Percentiles rank a stretch among this genome's conserved stretches.
phyloP scores from a whole-genome alignment of 805 yeast genomes.

The Hemisphaericaspora nanyangensis region DNA sequence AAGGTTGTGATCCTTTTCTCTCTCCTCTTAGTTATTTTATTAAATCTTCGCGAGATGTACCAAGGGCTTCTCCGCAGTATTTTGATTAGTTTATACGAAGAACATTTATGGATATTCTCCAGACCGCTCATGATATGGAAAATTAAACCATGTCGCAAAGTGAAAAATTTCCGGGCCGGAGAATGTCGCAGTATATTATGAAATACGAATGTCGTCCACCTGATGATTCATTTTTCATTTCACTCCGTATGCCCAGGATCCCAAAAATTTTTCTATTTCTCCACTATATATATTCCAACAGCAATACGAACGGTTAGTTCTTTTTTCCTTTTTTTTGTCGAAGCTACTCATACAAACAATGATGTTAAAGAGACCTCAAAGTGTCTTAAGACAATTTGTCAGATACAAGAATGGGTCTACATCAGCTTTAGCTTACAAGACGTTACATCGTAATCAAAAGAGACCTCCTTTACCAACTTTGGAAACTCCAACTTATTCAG shows the following conservation, averaged over 20 bases:
- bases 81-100: too few relatives aligned
- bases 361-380: slow-evolving; percentile 4
- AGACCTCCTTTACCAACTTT: slow-evolving; percentile 91
- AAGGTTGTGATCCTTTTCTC: too few relatives aligned
- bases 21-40: too few relatives aligned
- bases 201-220: background rate
- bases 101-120: too few relatives aligned
- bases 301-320: too few relatives aligned
- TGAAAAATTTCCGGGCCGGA: too few relatives aligned
- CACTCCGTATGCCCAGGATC: background rate
- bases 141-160: too few relatives aligned
- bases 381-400: slow-evolving; percentile 6
- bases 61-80: too few relatives aligned
- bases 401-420: slow-evolving; percentile 57
- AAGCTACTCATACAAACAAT: background rate
- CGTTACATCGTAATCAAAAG: slow-evolving; percentile 77
- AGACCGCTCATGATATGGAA: too few relatives aligned
- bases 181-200: background rate
- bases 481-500: slow-evolving; percentile 92
- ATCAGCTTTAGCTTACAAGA: slow-evolving; percentile 91
- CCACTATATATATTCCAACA: slow-evolving; percentile 1
- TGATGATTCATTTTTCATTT: background rate
- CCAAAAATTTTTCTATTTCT: background rate
- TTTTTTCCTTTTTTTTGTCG: background rate
- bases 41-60: too few relatives aligned